These are phyloP conservation scores for Hanseniaspora gamundiae DNA, from an alignment of 1,139 yeast species.

Conservation along the genomic window DNA sequence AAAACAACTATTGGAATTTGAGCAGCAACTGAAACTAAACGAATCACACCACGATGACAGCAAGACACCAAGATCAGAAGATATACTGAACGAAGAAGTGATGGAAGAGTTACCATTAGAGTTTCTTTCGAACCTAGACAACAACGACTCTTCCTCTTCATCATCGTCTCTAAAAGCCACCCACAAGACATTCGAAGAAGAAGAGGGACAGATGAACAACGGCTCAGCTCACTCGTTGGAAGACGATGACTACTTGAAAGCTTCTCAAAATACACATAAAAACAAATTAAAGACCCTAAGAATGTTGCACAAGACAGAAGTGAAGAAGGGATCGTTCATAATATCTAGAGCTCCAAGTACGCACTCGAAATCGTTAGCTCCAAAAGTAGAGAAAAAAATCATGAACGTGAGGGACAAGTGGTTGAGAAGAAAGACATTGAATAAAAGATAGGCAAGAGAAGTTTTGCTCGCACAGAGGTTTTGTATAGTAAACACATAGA, in stretches of 20 bases:
- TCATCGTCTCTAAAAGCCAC: slow-evolving; percentile 11
- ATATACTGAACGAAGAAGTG: slow-evolving; percentile 6
- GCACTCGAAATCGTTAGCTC: slow-evolving; percentile 22
- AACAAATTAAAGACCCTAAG: slow-evolving; percentile 34
- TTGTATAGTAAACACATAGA: neutral
- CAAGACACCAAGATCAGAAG: slow-evolving; percentile 8
- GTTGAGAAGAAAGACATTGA: slow-evolving; percentile 45
- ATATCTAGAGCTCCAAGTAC: slow-evolving; percentile 25
- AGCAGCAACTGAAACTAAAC: slow-evolving; percentile 14
- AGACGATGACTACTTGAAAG: slow-evolving; percentile 11
- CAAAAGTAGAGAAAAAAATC: slow-evolving; percentile 33
- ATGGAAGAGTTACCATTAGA: slow-evolving; percentile 22
- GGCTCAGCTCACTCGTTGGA: too few species aligned
- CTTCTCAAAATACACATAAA: neutral
- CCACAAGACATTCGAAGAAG: slow-evolving; percentile 24
- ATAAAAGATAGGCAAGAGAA: slow-evolving; percentile 18
- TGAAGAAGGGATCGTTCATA: slow-evolving; percentile 45
- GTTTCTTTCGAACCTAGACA: slow-evolving; percentile 17
- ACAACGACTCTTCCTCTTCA: too few species aligned
- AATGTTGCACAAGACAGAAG: slow-evolving; percentile 27
- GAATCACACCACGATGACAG: slow-evolving; percentile 12
- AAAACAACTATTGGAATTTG: slow-evolving; percentile 20
- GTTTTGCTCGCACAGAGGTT: too few species aligned
- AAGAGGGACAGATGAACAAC: slow-evolving; percentile 21
- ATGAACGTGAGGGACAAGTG: slow-evolving; percentile 41